These are phyloP conservation scores for Alternaria triticina DNA, from an alignment of 2,329 filamentous ascomycete species.

Conservation along the genomic window DNA sequence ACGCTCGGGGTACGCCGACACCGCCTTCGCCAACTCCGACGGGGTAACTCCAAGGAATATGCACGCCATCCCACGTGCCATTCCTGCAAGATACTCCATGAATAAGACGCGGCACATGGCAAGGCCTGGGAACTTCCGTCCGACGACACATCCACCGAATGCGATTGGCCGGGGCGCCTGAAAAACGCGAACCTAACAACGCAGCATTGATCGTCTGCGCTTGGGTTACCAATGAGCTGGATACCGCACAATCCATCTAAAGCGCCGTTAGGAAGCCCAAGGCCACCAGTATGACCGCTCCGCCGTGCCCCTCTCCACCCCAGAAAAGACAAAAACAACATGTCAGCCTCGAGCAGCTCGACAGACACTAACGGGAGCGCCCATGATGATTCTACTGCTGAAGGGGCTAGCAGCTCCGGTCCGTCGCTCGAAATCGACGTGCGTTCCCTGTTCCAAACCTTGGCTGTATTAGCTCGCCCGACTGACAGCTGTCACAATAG, in stretches of 20 bases:
- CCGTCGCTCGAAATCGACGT: slow-evolving; percentile 39
- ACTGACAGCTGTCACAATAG: slow-evolving; percentile 17
- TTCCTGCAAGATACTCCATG: not conserved
- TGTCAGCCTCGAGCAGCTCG: slow-evolving; percentile 2
- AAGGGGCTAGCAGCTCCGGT: slow-evolving; percentile 31
- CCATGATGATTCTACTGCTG: slow-evolving; percentile 5
- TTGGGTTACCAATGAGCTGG: slow-evolving; percentile 14
- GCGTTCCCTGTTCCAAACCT: slow-evolving; percentile 11
- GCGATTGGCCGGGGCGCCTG: slow-evolving; percentile 15
- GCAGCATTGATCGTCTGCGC: slow-evolving; percentile 11
- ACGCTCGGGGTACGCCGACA: not conserved
- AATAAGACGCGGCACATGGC: slow-evolving; percentile 8
- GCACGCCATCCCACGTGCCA: slow-evolving; percentile 3
- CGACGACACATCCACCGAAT: not conserved
- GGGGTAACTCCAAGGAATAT: slow-evolving; percentile 6
- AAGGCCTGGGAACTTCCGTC: slow-evolving; percentile 8
- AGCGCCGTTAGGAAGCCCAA: not conserved
- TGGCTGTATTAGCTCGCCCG: slow-evolving; percentile 6
- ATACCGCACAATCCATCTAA: slow-evolving; percentile 5
- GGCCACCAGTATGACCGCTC: not conserved
- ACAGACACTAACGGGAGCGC: not conserved
- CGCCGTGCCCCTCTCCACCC: not conserved
- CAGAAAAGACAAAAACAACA: not conserved
- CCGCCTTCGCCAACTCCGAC: not conserved
- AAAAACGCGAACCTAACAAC: slow-evolving; percentile 9